phyloP scores from a whole-genome alignment of 2,329 filamentous ascomycete genomes.

The Aspergillus puulaauensis region DNA sequence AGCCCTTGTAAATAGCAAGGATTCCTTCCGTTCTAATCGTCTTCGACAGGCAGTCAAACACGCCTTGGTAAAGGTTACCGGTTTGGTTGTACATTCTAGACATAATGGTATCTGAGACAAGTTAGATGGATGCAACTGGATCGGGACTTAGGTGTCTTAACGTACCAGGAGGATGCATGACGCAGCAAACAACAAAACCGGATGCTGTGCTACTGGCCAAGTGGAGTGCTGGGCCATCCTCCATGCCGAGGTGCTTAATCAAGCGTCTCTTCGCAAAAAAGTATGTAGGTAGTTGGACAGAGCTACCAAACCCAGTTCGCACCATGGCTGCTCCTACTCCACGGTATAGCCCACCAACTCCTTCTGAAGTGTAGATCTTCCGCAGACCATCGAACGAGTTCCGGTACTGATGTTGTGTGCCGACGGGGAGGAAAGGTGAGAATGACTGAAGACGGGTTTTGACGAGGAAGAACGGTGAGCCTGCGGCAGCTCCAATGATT shows the following conservation, averaged over 20 bases:
- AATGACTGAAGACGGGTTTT: conserved; percentile 95
- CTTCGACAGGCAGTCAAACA: conserved; percentile 88
- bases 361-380: conserved; percentile 77
- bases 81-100: conserved; percentile 98
- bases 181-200: conserved; percentile 93
- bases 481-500: conserved; percentile 86
- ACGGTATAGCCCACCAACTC: conserved; percentile 78
- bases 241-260: conserved; percentile 78
- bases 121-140: conserved; percentile 10
- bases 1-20: conserved; percentile 95
- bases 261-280: conserved; percentile 93
- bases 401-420: conserved; percentile 91
- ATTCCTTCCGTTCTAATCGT: conserved; percentile 89
- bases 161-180: conserved; percentile 94
- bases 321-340: conserved; percentile 94
- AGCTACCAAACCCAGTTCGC: conserved; percentile 90
- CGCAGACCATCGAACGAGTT: conserved; percentile 80
- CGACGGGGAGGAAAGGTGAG: conserved; percentile 88
- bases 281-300: conserved; percentile 94
- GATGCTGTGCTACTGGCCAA: conserved; percentile 84
- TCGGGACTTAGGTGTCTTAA: conserved; percentile 6
- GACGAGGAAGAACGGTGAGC: conserved; percentile 95
- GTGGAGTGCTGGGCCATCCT: conserved; percentile 87
- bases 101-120: conserved; percentile 84
- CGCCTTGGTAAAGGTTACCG: conserved; percentile 90